phyloP scores from a whole-genome alignment of 352 stramenopile genomes.

The Phytophthora hybrid region DNA sequence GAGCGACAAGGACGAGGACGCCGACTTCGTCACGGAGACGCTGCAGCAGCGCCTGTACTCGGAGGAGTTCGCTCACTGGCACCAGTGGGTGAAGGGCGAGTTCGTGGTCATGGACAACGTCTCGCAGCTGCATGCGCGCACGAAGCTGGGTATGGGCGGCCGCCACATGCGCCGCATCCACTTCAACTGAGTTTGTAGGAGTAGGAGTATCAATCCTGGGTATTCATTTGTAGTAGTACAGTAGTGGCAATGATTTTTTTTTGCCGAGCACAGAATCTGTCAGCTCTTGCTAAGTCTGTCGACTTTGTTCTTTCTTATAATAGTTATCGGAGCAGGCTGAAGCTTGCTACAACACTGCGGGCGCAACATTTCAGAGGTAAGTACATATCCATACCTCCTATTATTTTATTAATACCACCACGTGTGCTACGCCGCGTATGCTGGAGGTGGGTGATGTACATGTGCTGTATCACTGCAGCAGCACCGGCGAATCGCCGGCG shows the following conservation, averaged over 20 bases:
- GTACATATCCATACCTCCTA: too few species aligned
- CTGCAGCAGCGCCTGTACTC: slow-evolving; percentile 28
- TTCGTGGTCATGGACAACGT: slow-evolving; percentile 35
- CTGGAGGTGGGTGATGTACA: not conserved
- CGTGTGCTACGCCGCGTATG: not conserved
- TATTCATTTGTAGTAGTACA: too few species aligned
- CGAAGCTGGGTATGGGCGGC: slow-evolving; percentile 19
- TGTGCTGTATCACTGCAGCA: not conserved
- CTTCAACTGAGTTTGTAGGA: slow-evolving; percentile 14
- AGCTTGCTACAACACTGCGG: too few species aligned
- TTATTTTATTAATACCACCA: too few species aligned
- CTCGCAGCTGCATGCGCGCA: slow-evolving; percentile 29
- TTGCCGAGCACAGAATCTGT: too few species aligned
- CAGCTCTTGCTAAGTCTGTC: too few species aligned
- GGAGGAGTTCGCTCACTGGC: slow-evolving; percentile 25
- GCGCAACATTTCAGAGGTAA: too few species aligned
- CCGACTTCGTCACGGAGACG: slow-evolving; percentile 24
- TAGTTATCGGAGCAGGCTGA: too few species aligned
- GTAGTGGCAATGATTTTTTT: too few species aligned
- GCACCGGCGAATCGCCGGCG: too few species aligned
- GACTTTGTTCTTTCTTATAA: too few species aligned
- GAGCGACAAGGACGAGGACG: slow-evolving; percentile 27
- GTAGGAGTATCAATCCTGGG: slow-evolving; percentile 11
- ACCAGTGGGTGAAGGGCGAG: slow-evolving; percentile 33
- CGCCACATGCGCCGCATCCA: slow-evolving; percentile 36